Evolutionary conservation across 768 basidiomycete genomes (phyloP).

Genomic region (Kwoniella sp.): DNA sequence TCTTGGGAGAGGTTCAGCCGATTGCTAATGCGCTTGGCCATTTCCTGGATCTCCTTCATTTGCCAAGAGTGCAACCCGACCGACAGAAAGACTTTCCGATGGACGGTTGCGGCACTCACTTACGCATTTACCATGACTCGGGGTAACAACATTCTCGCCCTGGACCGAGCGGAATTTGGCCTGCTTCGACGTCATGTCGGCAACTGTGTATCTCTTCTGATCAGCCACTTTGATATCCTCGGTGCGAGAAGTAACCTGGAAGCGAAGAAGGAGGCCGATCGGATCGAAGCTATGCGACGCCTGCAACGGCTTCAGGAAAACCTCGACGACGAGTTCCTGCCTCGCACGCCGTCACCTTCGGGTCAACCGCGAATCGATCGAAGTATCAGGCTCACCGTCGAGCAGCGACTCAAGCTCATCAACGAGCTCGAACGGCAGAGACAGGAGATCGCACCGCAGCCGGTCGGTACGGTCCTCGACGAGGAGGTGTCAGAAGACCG

Average conservation of each 20-base stretch:
- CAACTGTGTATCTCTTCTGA: conserved; percentile 92
- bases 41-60: conserved; percentile 97
- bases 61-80: conserved; percentile 96
- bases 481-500: conserved; percentile 90
- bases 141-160: conserved; percentile 80
- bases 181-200: conserved; percentile 86
- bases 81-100: conserved; percentile 91
- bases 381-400: conserved; percentile 71
- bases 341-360: conserved; percentile 35
- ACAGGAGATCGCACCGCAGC: conserved; percentile 66
- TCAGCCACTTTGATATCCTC: conserved; percentile 95
- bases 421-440: conserved; percentile 63
- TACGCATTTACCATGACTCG: conserved; percentile 83
- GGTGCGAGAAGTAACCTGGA: conserved; percentile 85
- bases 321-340: conserved; percentile 46
- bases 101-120: conserved; percentile 94
- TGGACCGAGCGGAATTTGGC: conserved; percentile 83
- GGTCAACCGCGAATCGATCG: conserved; percentile 49
- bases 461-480: conserved; percentile 86
- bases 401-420: conserved; percentile 59
- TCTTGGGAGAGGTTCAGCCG: conserved; percentile 69
- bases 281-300: conserved; percentile 56
- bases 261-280: conserved; percentile 84
- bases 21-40: conserved; percentile 79
- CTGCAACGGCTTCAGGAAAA: conserved; percentile 57